Conservation (phyloP, 305 asterid species). For the Fraxinus xanthoxyloides region DNA sequence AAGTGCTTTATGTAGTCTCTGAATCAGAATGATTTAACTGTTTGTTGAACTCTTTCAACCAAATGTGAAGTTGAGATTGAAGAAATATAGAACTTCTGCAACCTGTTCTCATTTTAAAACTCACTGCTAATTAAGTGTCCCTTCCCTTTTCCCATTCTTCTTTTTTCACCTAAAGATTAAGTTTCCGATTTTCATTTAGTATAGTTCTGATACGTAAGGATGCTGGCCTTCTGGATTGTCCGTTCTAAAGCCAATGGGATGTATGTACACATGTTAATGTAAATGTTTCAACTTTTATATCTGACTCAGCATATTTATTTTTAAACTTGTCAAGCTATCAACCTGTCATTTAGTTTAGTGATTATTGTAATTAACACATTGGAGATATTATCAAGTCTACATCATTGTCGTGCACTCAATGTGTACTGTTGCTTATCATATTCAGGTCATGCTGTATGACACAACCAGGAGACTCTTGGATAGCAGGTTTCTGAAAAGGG, state of each 20-base stretch:
- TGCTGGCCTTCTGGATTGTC: not conserved
- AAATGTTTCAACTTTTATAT: constrained; percentile 6
- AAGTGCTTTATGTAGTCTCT: not conserved
- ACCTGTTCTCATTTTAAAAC: not conserved
- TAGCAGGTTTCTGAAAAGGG: constrained; percentile 62
- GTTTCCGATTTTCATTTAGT: not conserved
- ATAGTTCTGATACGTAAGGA: not conserved
- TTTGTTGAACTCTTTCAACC: not conserved
- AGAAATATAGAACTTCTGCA: not conserved
- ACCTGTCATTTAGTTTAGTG: constrained; percentile 19
- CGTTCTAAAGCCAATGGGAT: not conserved
- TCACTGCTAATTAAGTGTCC: not conserved
- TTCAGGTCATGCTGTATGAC: constrained; percentile 67
- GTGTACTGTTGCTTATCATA: not conserved
- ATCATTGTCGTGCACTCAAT: constrained; percentile 7
- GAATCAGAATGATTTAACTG: not conserved
- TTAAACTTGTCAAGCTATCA: not conserved
- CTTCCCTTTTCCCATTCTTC: not conserved
- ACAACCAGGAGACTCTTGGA: constrained; percentile 55
- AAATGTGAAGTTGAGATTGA: not conserved
- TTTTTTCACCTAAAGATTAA: not conserved
- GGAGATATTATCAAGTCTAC: not conserved
- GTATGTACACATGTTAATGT: not conserved
- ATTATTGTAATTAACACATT: constrained; percentile 13
- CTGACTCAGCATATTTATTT: not conserved